Percentiles rank a stretch among this genome's conserved stretches.
phyloP scores from a whole-genome alignment of 1,139 yeast species.

The Pneumocystis carinii region DNA sequence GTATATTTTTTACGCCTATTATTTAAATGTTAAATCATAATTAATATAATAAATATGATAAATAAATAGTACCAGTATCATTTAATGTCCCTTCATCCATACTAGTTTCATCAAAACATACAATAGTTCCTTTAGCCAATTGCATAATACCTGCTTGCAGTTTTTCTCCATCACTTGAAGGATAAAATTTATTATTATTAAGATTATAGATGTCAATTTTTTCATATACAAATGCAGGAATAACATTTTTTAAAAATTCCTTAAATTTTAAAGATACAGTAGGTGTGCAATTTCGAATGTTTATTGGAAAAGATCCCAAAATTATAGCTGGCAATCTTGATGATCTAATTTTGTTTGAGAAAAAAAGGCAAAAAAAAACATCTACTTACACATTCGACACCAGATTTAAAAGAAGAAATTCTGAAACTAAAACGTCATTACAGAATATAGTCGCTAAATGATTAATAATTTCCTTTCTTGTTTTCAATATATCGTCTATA shows the following conservation, averaged over 20 bases:
- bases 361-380: background rate
- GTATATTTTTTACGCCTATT: constrained; percentile 6
- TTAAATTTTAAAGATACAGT: background rate
- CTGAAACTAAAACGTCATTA: constrained; percentile 9
- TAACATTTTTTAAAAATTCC: background rate
- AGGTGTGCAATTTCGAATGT: constrained; percentile 6
- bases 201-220: constrained; percentile 7
- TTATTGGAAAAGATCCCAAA: constrained; percentile 8
- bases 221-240: constrained; percentile 1
- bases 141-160: constrained; percentile 9
- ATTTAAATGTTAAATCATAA: background rate
- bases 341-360: background rate
- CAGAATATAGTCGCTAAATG: constrained; percentile 6
- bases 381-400: constrained; percentile 6
- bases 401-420: constrained; percentile 6
- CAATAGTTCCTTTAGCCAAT: constrained; percentile 7
- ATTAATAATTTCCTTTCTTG: constrained; percentile 5
- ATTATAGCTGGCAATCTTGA: constrained; percentile 4
- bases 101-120: constrained; percentile 10
- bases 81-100: constrained; percentile 11
- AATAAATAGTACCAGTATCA: constrained; percentile 7
- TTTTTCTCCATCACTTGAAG: constrained; percentile 11
- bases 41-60: background rate
- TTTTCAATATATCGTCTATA: background rate
- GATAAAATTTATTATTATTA: constrained; percentile 9